Evolutionary conservation across 768 basidiomycete genomes (phyloP).

Genomic region (Tylopilus plumbeoviolaceoides): DNA sequence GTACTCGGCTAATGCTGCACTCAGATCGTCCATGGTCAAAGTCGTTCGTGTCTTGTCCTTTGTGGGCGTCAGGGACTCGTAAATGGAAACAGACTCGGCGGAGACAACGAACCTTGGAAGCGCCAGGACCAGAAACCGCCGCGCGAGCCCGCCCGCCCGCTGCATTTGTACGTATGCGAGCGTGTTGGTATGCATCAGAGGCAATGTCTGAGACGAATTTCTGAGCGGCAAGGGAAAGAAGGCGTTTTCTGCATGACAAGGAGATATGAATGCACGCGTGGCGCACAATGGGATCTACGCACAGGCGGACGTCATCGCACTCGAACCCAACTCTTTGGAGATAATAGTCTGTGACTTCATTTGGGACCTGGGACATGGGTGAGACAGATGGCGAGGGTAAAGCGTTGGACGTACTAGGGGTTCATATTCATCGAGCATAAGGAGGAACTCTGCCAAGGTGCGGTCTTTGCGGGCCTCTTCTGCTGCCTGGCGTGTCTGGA

Average conservation of each 20-base stretch:
- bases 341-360: conserved; percentile 97
- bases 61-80: conserved; percentile 3
- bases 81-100: background rate
- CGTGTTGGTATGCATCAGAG: conserved; percentile 95
- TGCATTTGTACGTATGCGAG: conserved; percentile 90
- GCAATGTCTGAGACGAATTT: conserved; percentile 98
- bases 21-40: conserved; percentile 95
- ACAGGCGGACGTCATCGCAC: conserved; percentile 92
- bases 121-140: conserved; percentile 51
- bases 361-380: conserved; percentile 67
- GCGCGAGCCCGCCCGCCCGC: conserved; percentile 65
- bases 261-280: background rate
- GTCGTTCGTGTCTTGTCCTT: conserved; percentile 92
- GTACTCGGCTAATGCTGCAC: conserved; percentile 90
- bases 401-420: conserved; percentile 63
- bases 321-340: conserved; percentile 95
- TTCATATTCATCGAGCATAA: conserved; percentile 96
- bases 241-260: conserved; percentile 65
- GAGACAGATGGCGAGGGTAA: background rate
- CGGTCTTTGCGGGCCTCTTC: conserved; percentile 86
- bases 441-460: conserved; percentile 87
- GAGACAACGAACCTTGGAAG: conserved; percentile 53
- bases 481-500: conserved; percentile 62
- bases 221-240: conserved; percentile 92
- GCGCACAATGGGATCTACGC: conserved; percentile 26